A percentile compares a stretch with the other conserved stretches of the same genome.
phyloP scores from a whole-genome alignment of 2,329 filamentous ascomycete species.

The Phialemonium atrogriseum region DNA sequence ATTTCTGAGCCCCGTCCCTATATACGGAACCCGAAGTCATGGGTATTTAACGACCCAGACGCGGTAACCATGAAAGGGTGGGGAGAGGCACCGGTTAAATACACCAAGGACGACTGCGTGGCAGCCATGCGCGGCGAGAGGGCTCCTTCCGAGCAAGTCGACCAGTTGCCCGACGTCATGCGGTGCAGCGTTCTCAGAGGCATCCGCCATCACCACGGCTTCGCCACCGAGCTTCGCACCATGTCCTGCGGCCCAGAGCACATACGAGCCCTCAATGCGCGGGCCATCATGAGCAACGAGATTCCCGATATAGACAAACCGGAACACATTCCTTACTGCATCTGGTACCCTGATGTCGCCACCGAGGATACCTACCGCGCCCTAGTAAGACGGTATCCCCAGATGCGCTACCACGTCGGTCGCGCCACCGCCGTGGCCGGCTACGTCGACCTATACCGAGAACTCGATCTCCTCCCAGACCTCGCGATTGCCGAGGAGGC shows the following conservation, averaged over 20 bases:
- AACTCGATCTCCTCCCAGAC: conserved; percentile 7
- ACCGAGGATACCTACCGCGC: conserved; percentile 24
- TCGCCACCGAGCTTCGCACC: conserved; percentile 3
- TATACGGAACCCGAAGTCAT: no score
- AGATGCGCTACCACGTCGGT: conserved; percentile 25
- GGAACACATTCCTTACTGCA: conserved; percentile 8
- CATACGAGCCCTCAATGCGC: conserved; percentile 7
- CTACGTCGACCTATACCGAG: conserved; percentile 22
- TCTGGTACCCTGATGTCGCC: conserved; percentile 9
- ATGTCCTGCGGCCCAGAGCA: not conserved
- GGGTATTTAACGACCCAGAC: no score
- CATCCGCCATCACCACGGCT: conserved; percentile 4
- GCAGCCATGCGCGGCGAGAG: conserved; percentile 1
- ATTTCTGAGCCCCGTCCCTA: no score
- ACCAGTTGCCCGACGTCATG: not conserved
- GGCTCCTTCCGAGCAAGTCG: not conserved
- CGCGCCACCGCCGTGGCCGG: conserved; percentile 29
- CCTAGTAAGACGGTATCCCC: conserved; percentile 21
- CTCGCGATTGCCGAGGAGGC: conserved; percentile 8
- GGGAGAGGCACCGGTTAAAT: no score
- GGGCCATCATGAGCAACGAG: conserved; percentile 9
- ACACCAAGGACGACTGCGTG: no score
- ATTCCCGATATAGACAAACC: conserved; percentile 6
- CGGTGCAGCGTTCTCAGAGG: not conserved
- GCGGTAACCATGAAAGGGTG: no score